phyloP scores from a whole-genome alignment of 2,329 filamentous ascomycete genomes.

The Onygena corvina region DNA sequence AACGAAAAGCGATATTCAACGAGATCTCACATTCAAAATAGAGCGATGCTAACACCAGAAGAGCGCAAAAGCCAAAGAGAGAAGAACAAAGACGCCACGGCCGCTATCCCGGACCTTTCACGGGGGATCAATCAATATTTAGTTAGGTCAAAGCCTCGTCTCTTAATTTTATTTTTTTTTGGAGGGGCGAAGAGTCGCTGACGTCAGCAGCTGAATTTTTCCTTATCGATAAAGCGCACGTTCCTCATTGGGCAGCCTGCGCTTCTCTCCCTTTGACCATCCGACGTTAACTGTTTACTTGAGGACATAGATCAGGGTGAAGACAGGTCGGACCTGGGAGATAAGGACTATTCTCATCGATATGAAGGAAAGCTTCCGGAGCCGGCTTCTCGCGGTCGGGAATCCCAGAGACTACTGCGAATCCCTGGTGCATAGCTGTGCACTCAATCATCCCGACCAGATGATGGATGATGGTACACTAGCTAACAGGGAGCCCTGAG shows the following conservation, averaged over 20 bases:
- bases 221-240: neutral
- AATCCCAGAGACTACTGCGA: no score
- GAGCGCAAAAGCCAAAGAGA: neutral
- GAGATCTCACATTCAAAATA: neutral
- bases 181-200: neutral
- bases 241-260: constrained; percentile 1
- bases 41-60: neutral
- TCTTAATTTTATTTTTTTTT: neutral
- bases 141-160: no score
- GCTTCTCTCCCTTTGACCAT: neutral
- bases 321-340: no score
- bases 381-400: no score
- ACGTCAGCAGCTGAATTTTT: neutral
- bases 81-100: neutral
- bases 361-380: no score
- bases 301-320: no score
- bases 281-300: neutral
- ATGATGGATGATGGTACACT: no score
- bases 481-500: neutral
- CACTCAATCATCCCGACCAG: no score
- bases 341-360: no score
- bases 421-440: no score
- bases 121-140: no score
- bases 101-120: neutral
- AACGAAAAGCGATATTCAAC: neutral